Evolutionary conservation across 352 stramenopile species (phyloP).

Genomic region (Phytophthora megakarya): DNA sequence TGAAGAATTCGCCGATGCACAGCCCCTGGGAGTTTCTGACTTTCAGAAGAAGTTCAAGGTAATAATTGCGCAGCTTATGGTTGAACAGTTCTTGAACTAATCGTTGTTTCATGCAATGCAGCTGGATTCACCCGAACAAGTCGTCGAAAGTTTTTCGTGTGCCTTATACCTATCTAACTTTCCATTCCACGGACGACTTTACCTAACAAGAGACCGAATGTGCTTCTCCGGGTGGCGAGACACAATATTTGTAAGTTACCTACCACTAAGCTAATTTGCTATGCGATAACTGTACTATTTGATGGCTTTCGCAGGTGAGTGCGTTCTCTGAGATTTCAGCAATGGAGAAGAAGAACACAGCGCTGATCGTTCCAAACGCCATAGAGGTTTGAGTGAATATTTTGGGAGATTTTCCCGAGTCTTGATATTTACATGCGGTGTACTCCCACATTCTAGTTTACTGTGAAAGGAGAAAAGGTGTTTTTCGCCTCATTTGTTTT

Average conservation of each 20-base stretch:
- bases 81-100: slow-evolving; percentile 1
- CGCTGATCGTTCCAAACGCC: slow-evolving; percentile 84
- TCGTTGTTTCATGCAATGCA: slow-evolving; percentile 14
- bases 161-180: slow-evolving; percentile 83
- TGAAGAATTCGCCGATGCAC: slow-evolving; percentile 50
- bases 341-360: slow-evolving; percentile 88
- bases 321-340: slow-evolving; percentile 70
- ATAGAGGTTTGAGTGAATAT: slow-evolving; percentile 61
- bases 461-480: slow-evolving; percentile 63
- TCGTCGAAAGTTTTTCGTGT: slow-evolving; percentile 86
- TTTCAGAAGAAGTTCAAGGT: slow-evolving; percentile 89
- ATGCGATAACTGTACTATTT: slow-evolving; percentile 4
- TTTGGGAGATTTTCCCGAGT: not conserved
- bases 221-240: slow-evolving; percentile 87
- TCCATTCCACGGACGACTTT: slow-evolving; percentile 79
- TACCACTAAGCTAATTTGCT: not conserved
- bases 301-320: slow-evolving; percentile 52
- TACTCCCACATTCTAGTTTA: slow-evolving; percentile 44
- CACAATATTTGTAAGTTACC: slow-evolving; percentile 67
- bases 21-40: slow-evolving; percentile 63
- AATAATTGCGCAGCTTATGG: not conserved
- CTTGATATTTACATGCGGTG: not conserved
- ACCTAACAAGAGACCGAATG: slow-evolving; percentile 73
- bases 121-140: slow-evolving; percentile 72
- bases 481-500: slow-evolving; percentile 89